Evolutionary conservation across 805 yeast genomes (phyloP).

Genomic region (Scheffersomyces amazonensis): DNA sequence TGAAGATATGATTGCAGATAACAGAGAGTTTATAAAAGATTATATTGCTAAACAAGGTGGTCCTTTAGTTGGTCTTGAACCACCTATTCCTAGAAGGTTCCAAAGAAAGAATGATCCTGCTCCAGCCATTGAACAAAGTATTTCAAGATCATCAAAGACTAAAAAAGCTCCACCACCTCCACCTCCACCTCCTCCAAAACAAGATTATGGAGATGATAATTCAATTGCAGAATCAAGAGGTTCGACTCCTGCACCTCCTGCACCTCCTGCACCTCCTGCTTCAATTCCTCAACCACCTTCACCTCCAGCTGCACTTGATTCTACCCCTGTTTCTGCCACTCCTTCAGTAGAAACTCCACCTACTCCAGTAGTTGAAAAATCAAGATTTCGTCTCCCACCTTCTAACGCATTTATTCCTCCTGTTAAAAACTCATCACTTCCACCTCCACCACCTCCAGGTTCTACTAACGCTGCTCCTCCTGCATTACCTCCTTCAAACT

Average conservation of each 20-base stretch:
- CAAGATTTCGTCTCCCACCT: constrained; percentile 37
- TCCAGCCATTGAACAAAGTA: constrained; percentile 13
- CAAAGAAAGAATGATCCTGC: constrained; percentile 13
- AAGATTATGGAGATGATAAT: constrained; percentile 1
- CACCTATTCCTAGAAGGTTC: constrained; percentile 71
- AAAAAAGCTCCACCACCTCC: constrained; percentile 43
- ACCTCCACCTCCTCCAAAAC: constrained; percentile 21
- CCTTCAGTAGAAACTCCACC: constrained; percentile 1
- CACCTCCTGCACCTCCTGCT: constrained; percentile 9
- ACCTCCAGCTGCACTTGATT: constrained; percentile 3
- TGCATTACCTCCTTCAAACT: not conserved
- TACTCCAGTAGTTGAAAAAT: too few relatives aligned
- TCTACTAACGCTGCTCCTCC: constrained; percentile 1
- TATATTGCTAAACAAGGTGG: constrained; percentile 75
- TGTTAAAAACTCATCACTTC: constrained; percentile 15
- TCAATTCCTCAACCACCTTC: constrained; percentile 11
- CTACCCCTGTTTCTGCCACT: constrained; percentile 5
- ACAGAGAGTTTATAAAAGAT: constrained; percentile 76
- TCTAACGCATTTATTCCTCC: constrained; percentile 27
- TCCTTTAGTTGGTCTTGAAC: constrained; percentile 78
- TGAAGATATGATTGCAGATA: constrained; percentile 87
- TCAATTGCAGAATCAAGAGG: constrained; percentile 30
- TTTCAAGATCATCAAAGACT: constrained; percentile 10
- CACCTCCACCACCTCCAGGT: constrained; percentile 13
- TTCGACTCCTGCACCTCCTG: constrained; percentile 5